A percentile compares a stretch with the other conserved stretches of the same genome.
Evolutionary conservation across 1,284 basidiomycete species (phyloP).

Genomic region (Ganoderma boninense): DNA sequence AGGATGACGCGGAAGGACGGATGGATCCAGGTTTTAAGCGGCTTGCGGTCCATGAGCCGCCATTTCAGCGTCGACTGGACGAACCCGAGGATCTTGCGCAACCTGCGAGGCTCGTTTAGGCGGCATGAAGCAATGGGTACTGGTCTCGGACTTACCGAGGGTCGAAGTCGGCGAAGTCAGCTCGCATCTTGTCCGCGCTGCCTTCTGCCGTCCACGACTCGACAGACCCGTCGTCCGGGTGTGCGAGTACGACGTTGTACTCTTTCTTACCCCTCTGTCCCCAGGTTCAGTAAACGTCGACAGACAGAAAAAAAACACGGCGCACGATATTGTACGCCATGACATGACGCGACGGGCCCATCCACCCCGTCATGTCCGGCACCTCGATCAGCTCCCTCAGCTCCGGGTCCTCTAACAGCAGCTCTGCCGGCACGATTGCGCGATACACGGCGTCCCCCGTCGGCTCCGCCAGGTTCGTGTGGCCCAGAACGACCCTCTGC

Average conservation of each 20-base stretch:
- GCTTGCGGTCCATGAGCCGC: constrained; percentile 53
- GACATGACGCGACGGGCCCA: constrained; percentile 51
- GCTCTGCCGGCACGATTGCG: constrained; percentile 54
- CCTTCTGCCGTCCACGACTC: constrained; percentile 56
- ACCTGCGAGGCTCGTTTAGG: constrained; percentile 34
- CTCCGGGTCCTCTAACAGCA: constrained; percentile 60
- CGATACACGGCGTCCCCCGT: constrained; percentile 65
- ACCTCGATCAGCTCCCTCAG: constrained; percentile 49
- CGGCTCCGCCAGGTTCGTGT: constrained; percentile 43
- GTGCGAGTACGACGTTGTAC: constrained; percentile 52
- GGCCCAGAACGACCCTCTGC: constrained; percentile 53
- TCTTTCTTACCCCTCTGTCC: constrained; percentile 48
- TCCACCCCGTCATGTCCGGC: constrained; percentile 54
- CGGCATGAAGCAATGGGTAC: no score
- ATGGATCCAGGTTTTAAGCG: constrained; percentile 54
- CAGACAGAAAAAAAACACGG: constrained; percentile 8
- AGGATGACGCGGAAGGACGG: constrained; percentile 47
- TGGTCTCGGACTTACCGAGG: constrained; percentile 45
- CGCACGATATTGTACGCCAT: constrained; percentile 54
- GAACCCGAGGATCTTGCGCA: constrained; percentile 49
- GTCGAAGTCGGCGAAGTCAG: constrained; percentile 54
- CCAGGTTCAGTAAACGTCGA: neutral
- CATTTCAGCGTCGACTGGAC: constrained; percentile 54
- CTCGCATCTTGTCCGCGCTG: constrained; percentile 54
- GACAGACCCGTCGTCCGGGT: constrained; percentile 54